Evolutionary conservation across 139 green algal genomes (phyloP), one percentile per base, ranked within the genome.

Genomic region (Chlamydomonas schloesseri): DNA sequence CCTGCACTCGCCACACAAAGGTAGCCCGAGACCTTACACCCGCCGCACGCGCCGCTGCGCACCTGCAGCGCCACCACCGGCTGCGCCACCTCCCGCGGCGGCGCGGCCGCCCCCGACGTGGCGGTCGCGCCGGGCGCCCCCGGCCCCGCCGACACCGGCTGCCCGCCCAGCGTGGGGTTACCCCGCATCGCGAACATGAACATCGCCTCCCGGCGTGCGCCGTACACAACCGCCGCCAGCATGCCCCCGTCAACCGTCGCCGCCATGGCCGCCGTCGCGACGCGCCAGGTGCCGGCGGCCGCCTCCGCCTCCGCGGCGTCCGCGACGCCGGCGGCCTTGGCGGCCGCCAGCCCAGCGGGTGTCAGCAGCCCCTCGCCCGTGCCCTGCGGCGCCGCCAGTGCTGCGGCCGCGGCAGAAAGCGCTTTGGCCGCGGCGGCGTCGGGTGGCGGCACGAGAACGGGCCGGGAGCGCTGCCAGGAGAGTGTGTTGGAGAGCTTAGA

Each of bases 101-200:
- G 24, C 62, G n/a, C 15, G 0, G 60, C 24, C 62, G 60, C 64
- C 64, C 1, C 76, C 37, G 60, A 37, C 37, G 28, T 24, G 60
- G 36, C 58, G 36, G 14, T 60, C 60, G 76, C 17, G 17, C 36
- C 62, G 18, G 23, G 24, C 5, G 46, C 74, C 57, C 13, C 75
- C 10, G 23, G 10, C 13, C 60, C 14, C 64, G 50, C 55, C 46
- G 29, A 3, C 64, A 84, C n/a, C 29, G 69, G 64, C 28, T 50
- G 28, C 2, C 78, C 78, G 34, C 29, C n/a, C 37, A 84, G 78
- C 64, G 78, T 84, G 11, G 78, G 78, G 64, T 84, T 84, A n/a
- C 78, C 78, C 17, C 64, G 64, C 78, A 84, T 53, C 42, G 14
- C 11, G 78, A 67, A 84, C 64, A 84, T 9, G 64, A 73, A 72